Conservation (phyloP, 768 basidiomycete genomes). For the Hydnomerulius pinastri region DNA sequence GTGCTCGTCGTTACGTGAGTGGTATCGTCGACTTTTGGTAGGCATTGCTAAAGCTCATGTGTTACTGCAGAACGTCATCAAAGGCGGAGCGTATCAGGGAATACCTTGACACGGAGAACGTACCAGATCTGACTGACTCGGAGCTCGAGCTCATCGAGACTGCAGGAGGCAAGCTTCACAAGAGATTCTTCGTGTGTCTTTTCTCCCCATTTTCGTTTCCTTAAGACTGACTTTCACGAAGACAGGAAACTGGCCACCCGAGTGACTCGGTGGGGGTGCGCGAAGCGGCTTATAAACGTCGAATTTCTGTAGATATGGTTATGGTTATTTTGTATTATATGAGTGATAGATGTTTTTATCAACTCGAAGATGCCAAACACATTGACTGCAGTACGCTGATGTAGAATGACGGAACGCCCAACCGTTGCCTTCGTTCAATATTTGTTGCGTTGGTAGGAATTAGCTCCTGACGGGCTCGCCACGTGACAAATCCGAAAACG, state of each 20-base stretch:
- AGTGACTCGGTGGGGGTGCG: constrained; percentile 2
- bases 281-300: background rate
- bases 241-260: constrained; percentile 21
- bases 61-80: constrained; percentile 30
- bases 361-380: background rate
- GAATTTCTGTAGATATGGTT: background rate
- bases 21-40: background rate
- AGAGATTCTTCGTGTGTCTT: constrained; percentile 28
- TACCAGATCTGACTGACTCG: constrained; percentile 28
- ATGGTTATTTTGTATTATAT: no score
- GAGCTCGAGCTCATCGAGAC: constrained; percentile 28
- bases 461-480: background rate
- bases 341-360: background rate
- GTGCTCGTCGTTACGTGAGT: constrained; percentile 35
- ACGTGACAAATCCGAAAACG: constrained; percentile 13
- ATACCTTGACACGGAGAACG: constrained; percentile 30
- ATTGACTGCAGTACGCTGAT: no score
- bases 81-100: constrained; percentile 35
- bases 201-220: background rate
- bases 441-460: no score
- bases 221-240: constrained; percentile 9
- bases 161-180: constrained; percentile 24
- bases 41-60: background rate
- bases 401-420: no score
- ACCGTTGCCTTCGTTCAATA: no score